Evolutionary conservation across 2,329 filamentous ascomycete genomes (phyloP), one percentile per base, ranked within the genome.

Genomic region (Chrysoporthe deuterocubensis): DNA sequence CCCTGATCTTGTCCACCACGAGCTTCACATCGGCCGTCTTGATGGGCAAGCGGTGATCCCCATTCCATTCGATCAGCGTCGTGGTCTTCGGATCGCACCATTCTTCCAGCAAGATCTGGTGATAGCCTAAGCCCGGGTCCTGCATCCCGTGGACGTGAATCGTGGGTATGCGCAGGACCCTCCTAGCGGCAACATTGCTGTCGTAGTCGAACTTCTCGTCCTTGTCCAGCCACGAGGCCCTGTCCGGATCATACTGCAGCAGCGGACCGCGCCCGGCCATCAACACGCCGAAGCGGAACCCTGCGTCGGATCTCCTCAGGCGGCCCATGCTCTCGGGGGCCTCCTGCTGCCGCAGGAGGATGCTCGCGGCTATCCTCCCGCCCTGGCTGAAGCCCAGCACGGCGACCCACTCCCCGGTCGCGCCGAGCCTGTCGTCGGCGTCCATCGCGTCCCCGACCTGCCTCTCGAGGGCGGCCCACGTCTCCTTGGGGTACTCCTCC

Each of bases 31-130:
- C 91, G 42, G 77, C 79, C 32, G 79, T 81, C 81, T 91, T 92
- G 68, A 94, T 84, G 1, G 91, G 90, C 61, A 95, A 81, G 6
- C 92, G 80, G 76, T 95, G 92, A 1, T 83, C 84, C 0, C 90
- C 92, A 67, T 92, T 85, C 92, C 92, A 94, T 76, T 93, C 89
- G 1, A 94, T 76, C 58, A 93, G 70, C 50, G 78, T 82, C 6
- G 84, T 80, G 2, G 80, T 86, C 0, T 81, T 83, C 11, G 80
- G 74, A 62, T 87, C 81, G 74, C 88, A 92, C 75, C 90, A 93
- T 63, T 85, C 77, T 9, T 85, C 76, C 62, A 88, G 74, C 71
- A 90, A 73, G 74, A 83, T 79, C 65, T 83, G 78, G 74, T 92
- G 90, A 57, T 87, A 77, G 68, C 85, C 79, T 34, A 93, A 73